Conservation (phyloP, 2,329 filamentous ascomycete genomes). For the Cryphonectria japonica region DNA sequence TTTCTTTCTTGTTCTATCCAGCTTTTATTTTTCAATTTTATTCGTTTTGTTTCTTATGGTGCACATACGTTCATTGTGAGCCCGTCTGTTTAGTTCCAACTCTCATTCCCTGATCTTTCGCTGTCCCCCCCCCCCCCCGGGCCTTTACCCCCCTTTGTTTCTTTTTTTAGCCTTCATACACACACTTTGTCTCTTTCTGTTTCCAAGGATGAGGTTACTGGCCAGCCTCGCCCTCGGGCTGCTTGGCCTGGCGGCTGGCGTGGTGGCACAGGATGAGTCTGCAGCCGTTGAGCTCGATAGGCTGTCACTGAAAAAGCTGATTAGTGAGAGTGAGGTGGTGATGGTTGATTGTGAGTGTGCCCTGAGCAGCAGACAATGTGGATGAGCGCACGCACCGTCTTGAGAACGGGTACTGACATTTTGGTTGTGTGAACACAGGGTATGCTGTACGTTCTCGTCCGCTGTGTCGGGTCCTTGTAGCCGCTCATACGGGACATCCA, state of each 20-base stretch:
- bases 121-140: background rate
- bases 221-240: slow-evolving; percentile 53
- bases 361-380: background rate
- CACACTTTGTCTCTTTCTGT: background rate
- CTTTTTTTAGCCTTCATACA: slow-evolving; percentile 9
- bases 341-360: slow-evolving; percentile 86
- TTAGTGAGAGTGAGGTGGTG: slow-evolving; percentile 84
- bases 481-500: background rate
- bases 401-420: background rate
- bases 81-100: background rate
- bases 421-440: slow-evolving; percentile 3
- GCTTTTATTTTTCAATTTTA: background rate
- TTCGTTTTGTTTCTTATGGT: background rate
- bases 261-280: slow-evolving; percentile 62
- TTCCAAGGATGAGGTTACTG: slow-evolving; percentile 31
- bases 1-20: background rate
- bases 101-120: background rate
- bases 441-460: slow-evolving; percentile 17
- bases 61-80: slow-evolving; percentile 7
- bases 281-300: slow-evolving; percentile 83
- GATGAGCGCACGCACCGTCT: background rate
- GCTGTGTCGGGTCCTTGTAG: background rate
- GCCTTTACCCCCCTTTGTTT: background rate
- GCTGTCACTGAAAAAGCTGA: slow-evolving; percentile 83
- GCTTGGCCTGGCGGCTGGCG: slow-evolving; percentile 54